Evolutionary conservation across 176 grass and related monocot genomes (phyloP).

Genomic region (Phoenix dactylifera): DNA sequence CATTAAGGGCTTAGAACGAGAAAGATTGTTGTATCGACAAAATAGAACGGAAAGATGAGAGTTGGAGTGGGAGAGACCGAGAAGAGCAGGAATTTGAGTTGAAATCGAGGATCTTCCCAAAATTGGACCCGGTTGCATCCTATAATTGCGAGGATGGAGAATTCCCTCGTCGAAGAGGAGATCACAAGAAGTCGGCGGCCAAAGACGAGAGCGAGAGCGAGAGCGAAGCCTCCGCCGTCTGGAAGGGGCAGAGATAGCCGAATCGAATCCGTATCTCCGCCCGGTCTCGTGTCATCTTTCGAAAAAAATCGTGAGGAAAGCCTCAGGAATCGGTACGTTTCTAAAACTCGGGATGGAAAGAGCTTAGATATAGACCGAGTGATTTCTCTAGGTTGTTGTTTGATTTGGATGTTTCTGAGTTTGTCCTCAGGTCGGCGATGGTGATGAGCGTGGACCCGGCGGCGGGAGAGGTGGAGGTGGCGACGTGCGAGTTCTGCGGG

Average conservation of each 20-base stretch:
- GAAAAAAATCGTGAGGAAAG: too few relatives aligned
- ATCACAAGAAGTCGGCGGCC: not conserved
- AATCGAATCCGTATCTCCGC: not conserved
- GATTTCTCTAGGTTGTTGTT: too few relatives aligned
- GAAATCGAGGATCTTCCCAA: not conserved
- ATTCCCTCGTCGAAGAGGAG: too few relatives aligned
- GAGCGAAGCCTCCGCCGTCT: slow-evolving; percentile 1
- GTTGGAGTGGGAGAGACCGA: not conserved
- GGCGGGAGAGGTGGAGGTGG: slow-evolving; percentile 4
- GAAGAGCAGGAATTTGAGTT: not conserved
- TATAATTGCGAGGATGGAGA: too few relatives aligned
- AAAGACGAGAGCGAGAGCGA: slow-evolving; percentile 9
- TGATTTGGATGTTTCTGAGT: too few relatives aligned
- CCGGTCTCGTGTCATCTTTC: not conserved
- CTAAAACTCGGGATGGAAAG: too few relatives aligned
- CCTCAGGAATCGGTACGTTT: too few relatives aligned
- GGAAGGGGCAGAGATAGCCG: slow-evolving; percentile 18
- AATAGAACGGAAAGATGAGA: too few relatives aligned
- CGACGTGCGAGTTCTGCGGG: slow-evolving; percentile 6
- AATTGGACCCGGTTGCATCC: too few relatives aligned
- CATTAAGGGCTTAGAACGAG: too few relatives aligned
- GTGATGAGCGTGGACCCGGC: slow-evolving; percentile 19
- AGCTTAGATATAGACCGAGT: too few relatives aligned
- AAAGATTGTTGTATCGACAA: too few relatives aligned
- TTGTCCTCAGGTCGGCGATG: not conserved